phyloP scores from a whole-genome alignment of 768 basidiomycete species.

The Phylloporus sp. region DNA sequence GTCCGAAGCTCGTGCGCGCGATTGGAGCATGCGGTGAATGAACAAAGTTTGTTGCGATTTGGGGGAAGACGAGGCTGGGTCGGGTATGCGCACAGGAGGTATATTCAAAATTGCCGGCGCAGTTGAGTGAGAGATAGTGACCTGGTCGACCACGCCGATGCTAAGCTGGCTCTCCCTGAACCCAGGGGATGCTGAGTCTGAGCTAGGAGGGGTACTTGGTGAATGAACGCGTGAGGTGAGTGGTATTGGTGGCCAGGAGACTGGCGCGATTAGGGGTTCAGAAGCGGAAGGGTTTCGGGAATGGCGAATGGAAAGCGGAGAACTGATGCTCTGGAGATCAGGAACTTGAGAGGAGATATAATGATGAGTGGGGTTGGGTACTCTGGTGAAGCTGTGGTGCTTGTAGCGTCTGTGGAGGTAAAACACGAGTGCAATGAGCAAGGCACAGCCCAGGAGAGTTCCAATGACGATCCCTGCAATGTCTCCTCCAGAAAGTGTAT shows the following conservation, averaged over 20 bases:
- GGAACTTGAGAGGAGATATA: not conserved
- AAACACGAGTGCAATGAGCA: constrained; percentile 11
- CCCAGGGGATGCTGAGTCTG: constrained; percentile 1
- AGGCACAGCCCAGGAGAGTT: constrained; percentile 7
- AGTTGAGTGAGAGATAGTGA: not conserved
- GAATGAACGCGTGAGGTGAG: constrained; percentile 2
- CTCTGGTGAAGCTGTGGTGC: constrained; percentile 13
- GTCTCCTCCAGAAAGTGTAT: not conserved
- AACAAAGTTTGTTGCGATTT: constrained; percentile 9
- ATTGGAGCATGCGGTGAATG: constrained; percentile 19
- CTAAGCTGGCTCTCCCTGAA: not conserved
- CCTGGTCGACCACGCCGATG: constrained; percentile 4
- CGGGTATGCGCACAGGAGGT: constrained; percentile 5
- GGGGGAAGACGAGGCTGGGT: not conserved
- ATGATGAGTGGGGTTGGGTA: constrained; percentile 11
- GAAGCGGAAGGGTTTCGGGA: constrained; percentile 11
- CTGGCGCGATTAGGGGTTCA: constrained; percentile 22
- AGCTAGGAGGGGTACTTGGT: not conserved
- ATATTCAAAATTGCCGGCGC: not conserved
- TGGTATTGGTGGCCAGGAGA: constrained; percentile 7
- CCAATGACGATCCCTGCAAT: constrained; percentile 24
- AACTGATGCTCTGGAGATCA: not conserved
- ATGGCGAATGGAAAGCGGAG: not conserved
- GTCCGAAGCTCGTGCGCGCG: constrained; percentile 18
- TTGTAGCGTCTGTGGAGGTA: constrained; percentile 11